Percentiles rank a stretch among this genome's conserved stretches.
phyloP scores from a whole-genome alignment of 1,284 basidiomycete genomes.

The Trichosporon inkin region DNA sequence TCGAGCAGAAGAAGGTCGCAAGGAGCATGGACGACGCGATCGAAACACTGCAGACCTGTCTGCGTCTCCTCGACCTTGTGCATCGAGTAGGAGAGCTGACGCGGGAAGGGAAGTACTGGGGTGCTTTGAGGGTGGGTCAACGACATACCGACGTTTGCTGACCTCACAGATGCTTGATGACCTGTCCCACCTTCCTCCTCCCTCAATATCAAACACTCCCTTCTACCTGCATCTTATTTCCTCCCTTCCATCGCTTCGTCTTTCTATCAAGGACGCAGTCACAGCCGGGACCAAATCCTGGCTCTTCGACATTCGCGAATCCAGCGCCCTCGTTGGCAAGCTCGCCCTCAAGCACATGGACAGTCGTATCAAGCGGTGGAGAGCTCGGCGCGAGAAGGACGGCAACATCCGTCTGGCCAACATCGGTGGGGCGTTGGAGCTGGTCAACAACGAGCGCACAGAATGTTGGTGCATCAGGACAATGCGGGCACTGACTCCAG shows the following conservation, averaged over 20 bases:
- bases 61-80: slow-evolving; percentile 90
- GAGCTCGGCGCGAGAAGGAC: slow-evolving; percentile 64
- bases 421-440: slow-evolving; percentile 90
- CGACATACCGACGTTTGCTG: slow-evolving; percentile 15
- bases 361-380: slow-evolving; percentile 76
- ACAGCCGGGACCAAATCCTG: slow-evolving; percentile 95
- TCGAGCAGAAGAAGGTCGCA: slow-evolving; percentile 87
- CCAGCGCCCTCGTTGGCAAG: slow-evolving; percentile 77
- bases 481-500: slow-evolving; percentile 51
- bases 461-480: slow-evolving; percentile 66
- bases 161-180: slow-evolving; percentile 62
- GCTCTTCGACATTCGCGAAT: slow-evolving; percentile 90
- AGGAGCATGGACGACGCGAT: slow-evolving; percentile 94
- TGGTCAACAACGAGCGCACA: slow-evolving; percentile 86
- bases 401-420: slow-evolving; percentile 61
- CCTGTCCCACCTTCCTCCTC: slow-evolving; percentile 83
- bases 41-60: slow-evolving; percentile 84
- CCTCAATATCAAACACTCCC: slow-evolving; percentile 84
- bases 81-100: slow-evolving; percentile 91
- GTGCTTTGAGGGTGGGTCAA: slow-evolving; percentile 81
- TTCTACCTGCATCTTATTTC: slow-evolving; percentile 89
- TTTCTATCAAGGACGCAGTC: slow-evolving; percentile 86
- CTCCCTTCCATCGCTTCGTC: slow-evolving; percentile 81
- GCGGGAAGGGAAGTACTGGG: slow-evolving; percentile 88
- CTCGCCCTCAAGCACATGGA: slow-evolving; percentile 91